A percentile compares a stretch with the other conserved stretches of the same genome.
Conservation (phyloP, 2,329 filamentous ascomycete genomes). For the Cadophora gregata region DNA sequence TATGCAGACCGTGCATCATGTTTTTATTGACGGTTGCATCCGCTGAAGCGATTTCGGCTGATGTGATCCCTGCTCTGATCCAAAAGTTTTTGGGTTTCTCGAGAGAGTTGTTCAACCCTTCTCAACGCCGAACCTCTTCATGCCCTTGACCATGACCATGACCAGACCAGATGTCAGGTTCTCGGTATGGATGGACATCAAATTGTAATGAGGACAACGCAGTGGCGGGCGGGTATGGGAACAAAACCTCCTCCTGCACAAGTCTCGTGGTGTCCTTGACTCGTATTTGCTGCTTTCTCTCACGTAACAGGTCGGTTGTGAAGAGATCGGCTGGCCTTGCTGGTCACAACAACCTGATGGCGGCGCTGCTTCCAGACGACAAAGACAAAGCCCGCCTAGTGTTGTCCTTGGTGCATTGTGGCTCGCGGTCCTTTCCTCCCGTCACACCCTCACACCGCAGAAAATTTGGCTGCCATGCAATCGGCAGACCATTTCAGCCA, state of each 20-base stretch:
- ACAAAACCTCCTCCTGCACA: not conserved
- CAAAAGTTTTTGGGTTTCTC: not conserved
- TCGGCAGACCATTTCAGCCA: constrained; percentile 8
- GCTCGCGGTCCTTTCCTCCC: constrained; percentile 9
- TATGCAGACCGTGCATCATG: constrained; percentile 3
- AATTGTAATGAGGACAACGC: constrained; percentile 5
- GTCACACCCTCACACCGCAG: constrained; percentile 8
- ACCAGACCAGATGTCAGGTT: not conserved
- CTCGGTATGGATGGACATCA: not conserved
- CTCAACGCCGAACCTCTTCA: not conserved
- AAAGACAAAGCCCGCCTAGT: not conserved
- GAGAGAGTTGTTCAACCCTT: constrained; percentile 12
- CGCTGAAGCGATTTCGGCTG: constrained; percentile 19
- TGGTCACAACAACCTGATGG: too few relatives aligned
- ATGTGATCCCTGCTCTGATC: constrained; percentile 13
- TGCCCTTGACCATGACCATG: not conserved
- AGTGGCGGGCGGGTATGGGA: not conserved
- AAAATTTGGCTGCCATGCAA: not conserved
- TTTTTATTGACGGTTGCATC: not conserved
- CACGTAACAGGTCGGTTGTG: constrained; percentile 1
- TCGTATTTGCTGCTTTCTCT: constrained; percentile 12
- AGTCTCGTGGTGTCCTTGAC: constrained; percentile 12
- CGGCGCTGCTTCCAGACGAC: not conserved
- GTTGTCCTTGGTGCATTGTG: not conserved
- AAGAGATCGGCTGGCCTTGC: constrained; percentile 11